Base-by-base conservation (phyloP, 1,139 yeast genomes). In the Candida buenavistaensis region DNA sequence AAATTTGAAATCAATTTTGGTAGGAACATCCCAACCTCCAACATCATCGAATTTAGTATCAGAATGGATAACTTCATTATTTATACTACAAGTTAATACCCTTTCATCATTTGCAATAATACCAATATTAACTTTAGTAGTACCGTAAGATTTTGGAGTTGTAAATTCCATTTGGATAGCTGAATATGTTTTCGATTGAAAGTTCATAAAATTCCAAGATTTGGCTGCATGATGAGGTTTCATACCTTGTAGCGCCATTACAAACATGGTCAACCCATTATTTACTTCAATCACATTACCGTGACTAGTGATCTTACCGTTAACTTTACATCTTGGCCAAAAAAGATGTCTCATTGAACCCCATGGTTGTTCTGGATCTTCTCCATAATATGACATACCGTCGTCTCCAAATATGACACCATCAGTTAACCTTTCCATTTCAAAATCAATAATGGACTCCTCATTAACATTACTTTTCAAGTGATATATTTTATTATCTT, bases 181-280 rank as follows among this genome's bases (percentile, higher is more conserved):
- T 24, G 92, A 72, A 50, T 74, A 69, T 26, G 80, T 68, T 32
- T 80, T 75, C 15, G 95, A 84, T 56, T 88, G 96, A 73, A 86
- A 90, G 62, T 87, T 86, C 47, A 87, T 64, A 59, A 92, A 92
- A 64, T 92, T 94, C 98, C 98, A 92, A 15, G 89, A 66, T 45
- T 95, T 87, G 38, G 98, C 98, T 23, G 97, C 97, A 62, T 92
- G 98, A 61, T 92, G 97, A 10, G 98, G 98, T 63, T 92, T 92
- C 97, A 92, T 90, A 43, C 97, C 97, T 68, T 92, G 98, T 49
- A 89, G 66, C n/a, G 98, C 98, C 95, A 87, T 84, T 33, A 92
- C 96, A 57, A 82, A 89, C 95, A 90, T 84, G 38, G 88, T 79
- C 38, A 53, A 66, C 28, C 86, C 88, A 32, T 39, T 32, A 24